A percentile compares a stretch with the other conserved stretches of the same genome.
These are phyloP conservation scores for Thraustotheca clavata DNA, from an alignment of 352 stramenopile species.

Conservation along the genomic window DNA sequence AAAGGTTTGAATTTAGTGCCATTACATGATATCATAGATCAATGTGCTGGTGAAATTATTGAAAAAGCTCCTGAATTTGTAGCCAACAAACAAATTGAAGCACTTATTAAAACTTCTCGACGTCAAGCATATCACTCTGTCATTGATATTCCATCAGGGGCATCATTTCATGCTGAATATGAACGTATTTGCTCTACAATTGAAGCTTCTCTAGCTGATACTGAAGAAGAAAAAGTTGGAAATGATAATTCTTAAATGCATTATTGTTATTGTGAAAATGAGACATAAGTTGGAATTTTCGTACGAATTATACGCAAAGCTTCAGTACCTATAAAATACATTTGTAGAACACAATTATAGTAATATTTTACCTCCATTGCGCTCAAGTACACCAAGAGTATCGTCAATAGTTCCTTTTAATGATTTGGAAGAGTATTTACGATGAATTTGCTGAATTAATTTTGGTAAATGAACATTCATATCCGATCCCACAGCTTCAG, in stretches of 20 bases:
- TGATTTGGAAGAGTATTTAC: constrained; percentile 53
- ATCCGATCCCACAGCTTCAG: constrained; percentile 49
- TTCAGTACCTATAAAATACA: constrained; percentile 23
- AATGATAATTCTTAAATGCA: neutral
- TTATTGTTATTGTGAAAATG: neutral
- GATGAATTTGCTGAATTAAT: constrained; percentile 70
- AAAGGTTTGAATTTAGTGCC: neutral
- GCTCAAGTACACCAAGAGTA: constrained; percentile 51
- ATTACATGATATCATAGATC: neutral
- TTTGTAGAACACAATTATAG: neutral
- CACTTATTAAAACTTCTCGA: neutral
- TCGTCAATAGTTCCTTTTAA: constrained; percentile 47
- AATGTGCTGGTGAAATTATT: neutral
- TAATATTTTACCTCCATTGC: constrained; percentile 45
- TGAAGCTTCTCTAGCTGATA: neutral
- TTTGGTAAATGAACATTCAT: constrained; percentile 72
- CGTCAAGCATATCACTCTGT: neutral
- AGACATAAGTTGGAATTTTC: constrained; percentile 73
- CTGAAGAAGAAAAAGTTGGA: neutral
- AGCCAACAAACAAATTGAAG: neutral
- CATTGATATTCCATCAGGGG: neutral
- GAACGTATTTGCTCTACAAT: constrained; percentile 3
- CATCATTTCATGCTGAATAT: constrained; percentile 12
- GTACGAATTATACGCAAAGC: constrained; percentile 61
- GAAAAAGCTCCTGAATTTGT: neutral